Percentiles rank a stretch among this genome's conserved stretches.
phyloP scores from a whole-genome alignment of 2,329 filamentous ascomycete genomes.

The Emmonsia crescens region DNA sequence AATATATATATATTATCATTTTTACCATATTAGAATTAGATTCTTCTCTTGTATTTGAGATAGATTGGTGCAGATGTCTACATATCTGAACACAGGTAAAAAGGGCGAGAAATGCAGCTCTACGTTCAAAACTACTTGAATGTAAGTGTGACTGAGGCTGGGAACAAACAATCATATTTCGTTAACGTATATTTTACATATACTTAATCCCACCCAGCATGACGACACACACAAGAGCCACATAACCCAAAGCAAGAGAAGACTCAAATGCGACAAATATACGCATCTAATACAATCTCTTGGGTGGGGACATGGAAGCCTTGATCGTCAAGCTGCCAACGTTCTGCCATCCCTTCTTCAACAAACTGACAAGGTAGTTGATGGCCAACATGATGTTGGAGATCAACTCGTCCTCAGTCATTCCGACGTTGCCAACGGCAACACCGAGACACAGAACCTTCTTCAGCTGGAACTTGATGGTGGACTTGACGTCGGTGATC shows the following conservation, averaged over 20 bases:
- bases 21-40: background rate
- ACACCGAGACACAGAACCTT: constrained; percentile 99
- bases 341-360: constrained; percentile 99
- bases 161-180: background rate
- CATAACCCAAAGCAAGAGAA: background rate
- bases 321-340: constrained; percentile 99
- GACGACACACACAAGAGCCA: too few relatives aligned
- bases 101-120: background rate
- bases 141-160: background rate
- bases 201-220: background rate
- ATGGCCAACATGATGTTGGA: constrained; percentile 99
- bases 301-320: constrained; percentile 98
- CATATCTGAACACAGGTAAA: background rate
- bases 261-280: constrained; percentile 8
- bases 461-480: constrained; percentile 99
- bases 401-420: constrained; percentile 91
- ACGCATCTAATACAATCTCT: constrained; percentile 78
- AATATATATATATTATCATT: background rate
- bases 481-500: constrained; percentile 99
- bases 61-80: background rate
- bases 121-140: background rate
- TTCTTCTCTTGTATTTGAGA: background rate
- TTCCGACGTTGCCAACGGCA: constrained; percentile 95
- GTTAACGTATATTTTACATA: background rate
- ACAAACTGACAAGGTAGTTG: constrained; percentile 98